Base-by-base conservation (phyloP, 768 basidiomycete species). In the Lentinula sp. region DNA sequence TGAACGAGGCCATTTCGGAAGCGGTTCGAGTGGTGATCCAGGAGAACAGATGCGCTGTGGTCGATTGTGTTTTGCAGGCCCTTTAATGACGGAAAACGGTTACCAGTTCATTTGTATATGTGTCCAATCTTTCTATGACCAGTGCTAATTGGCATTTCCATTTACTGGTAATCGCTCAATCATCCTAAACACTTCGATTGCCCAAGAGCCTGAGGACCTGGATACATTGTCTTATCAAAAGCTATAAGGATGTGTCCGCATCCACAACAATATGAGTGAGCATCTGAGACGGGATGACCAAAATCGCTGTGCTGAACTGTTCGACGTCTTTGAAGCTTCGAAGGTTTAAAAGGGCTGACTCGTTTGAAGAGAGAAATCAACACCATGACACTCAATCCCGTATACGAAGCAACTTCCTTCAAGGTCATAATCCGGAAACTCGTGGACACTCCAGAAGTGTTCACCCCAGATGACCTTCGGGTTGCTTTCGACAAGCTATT, bases 381-480 rank as follows among this genome's bases (percentile, higher is more conserved):
- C 37, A 54, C 18, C 32, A 56, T 56, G 55, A 42, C 23, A 40
- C 4, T 7, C 15, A 40, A 56, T 11, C 23, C 39, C 15, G 28
- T 7, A 18, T 74, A 73, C 61, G 73, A 73, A 21, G 65, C 71
- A 18, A 70, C 76, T 57, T 71, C 84, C 5, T 97, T 98, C 84
- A 93, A 89, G 65, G 73, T 81, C 0, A 74, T 96, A 4, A 78
- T 98, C 28, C 84, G 84, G 64, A 89, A 86, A 69, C 85, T 97
- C 52, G 83, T 91, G 48, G 80, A 88, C 65, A 87, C 87, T 1
- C 92, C 94, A 6, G 88, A 92, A 63, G 83, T 84, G 62, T 98
- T 98, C 80, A 84, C 82, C 50, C 75, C 88, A 0, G 79, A 83
- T 18, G 94, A 98, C 70, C 82, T 94, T 58, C 82, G 80, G 60